Conservation (phyloP, 805 yeast species). For the Isabelozyma rhagii region DNA sequence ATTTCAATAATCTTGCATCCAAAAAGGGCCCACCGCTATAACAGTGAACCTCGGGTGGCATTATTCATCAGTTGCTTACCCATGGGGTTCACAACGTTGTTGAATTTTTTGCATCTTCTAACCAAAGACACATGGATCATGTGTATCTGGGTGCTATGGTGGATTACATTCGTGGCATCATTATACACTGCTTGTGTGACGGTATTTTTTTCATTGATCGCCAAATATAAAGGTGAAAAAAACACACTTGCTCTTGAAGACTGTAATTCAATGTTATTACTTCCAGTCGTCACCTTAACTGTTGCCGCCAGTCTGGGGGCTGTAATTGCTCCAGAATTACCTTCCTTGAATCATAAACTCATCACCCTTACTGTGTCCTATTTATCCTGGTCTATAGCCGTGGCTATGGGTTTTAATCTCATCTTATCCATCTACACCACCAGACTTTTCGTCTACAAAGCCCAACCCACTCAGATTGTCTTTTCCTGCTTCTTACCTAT, state of each 20-base stretch:
- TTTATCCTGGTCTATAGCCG: conserved; percentile 68
- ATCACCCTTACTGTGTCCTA: conserved; percentile 53
- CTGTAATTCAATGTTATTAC: conserved; percentile 55
- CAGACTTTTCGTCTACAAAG: conserved; percentile 54
- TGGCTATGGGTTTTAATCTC: conserved; percentile 54
- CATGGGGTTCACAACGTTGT: conserved; percentile 73
- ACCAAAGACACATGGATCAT: conserved; percentile 43
- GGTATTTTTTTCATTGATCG: conserved; percentile 46
- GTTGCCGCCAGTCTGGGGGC: conserved; percentile 76
- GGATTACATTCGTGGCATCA: conserved; percentile 58
- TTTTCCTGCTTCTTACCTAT: conserved; percentile 75
- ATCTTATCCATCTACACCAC: conserved; percentile 56
- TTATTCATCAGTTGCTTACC: conserved; percentile 75
- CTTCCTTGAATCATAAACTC: conserved; percentile 39
- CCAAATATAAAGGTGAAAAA: conserved; percentile 26
- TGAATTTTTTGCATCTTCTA: conserved; percentile 51
- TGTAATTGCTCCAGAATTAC: conserved; percentile 44
- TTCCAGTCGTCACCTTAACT: conserved; percentile 79
- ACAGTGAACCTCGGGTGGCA: conserved; percentile 40
- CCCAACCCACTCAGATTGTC: conserved; percentile 53
- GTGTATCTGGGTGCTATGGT: conserved; percentile 65
- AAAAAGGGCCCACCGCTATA: conserved; percentile 7
- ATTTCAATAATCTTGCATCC: conserved; percentile 36
- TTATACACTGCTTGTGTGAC: conserved; percentile 60
- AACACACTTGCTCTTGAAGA: conserved; percentile 18